Percentiles rank a stretch among this genome's conserved stretches.
phyloP scores from a whole-genome alignment of 2,329 filamentous ascomycete species.

The Thermothelomyces thermophilus region DNA sequence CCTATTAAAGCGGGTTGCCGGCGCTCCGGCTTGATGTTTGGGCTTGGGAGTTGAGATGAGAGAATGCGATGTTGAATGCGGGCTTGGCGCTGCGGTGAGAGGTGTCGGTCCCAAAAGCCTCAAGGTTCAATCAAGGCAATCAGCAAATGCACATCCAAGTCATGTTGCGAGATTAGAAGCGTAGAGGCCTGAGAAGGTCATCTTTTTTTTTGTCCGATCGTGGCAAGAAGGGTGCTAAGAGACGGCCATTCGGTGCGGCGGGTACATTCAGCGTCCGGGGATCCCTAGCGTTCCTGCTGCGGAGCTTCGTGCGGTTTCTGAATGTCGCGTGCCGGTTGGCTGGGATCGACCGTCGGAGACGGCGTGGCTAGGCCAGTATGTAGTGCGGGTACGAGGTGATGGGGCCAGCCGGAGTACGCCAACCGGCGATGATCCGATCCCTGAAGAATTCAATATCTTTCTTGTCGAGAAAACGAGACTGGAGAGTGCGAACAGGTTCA shows the following conservation, averaged over 20 bases:
- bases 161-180: slow-evolving; percentile 19
- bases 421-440: not conserved
- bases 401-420: not conserved
- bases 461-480: no score
- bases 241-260: not conserved
- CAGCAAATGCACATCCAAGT: slow-evolving; percentile 21
- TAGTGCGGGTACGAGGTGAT: not conserved
- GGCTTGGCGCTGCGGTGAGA: slow-evolving; percentile 9
- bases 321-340: slow-evolving; percentile 7
- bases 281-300: slow-evolving; percentile 7
- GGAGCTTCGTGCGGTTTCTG: slow-evolving; percentile 1
- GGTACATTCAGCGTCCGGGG: not conserved
- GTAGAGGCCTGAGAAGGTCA: slow-evolving; percentile 18
- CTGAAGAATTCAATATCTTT: no score
- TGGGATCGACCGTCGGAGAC: not conserved
- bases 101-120: not conserved
- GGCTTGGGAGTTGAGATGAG: no score
- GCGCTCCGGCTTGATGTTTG: slow-evolving; percentile 1
- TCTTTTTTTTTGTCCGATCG: slow-evolving; percentile 7
- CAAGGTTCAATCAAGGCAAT: slow-evolving; percentile 16
- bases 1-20: slow-evolving; percentile 8
- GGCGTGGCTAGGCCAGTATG: not conserved
- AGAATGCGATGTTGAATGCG: not conserved
- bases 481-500: not conserved
- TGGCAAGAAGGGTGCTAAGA: not conserved